Base-by-base conservation (phyloP, 208 protist genomes). In the Acanthamoeba sp. region DNA sequence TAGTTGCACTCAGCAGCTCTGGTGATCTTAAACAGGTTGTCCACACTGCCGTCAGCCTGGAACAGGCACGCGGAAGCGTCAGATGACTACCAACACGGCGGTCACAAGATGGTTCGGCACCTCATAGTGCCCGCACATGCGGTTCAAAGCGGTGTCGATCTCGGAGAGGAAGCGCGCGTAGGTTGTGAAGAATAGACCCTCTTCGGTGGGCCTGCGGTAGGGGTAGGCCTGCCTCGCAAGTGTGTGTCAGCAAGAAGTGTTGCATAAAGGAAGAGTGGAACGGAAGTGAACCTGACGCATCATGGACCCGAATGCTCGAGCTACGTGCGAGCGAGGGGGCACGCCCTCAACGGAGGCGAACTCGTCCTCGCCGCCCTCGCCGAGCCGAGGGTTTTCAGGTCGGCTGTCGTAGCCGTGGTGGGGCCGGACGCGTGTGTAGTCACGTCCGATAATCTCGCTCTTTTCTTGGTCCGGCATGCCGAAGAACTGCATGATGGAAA, bases 11-110 rank as follows among this genome's bases (percentile, higher is more conserved):
- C 66, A 5, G 78, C 88, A 80, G 88, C 88, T 16, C 36, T 45
- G 24, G 88, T 93, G 36, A 93, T 93, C 22, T 62, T 76, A 38
- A 93, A 93, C 40, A 93, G 24, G 55, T 93, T 93, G 36, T 93
- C 88, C 59, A 93, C 66, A 36, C 88, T 93, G 10, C 88, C 88
- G 57, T 93, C 88, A 20, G 24, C 88, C 88, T 78, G 66, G 22
- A 29, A 62, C 22, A 12, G 62, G 27, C 34, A 2, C 29, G 29
- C 12, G 6, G 0, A 55, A 55, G 50, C 9, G 62, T 71, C 32
- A 34, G 32, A 71, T 7, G 32, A 18, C 3, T 10, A 0, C 55
- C 55, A 59, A 62, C 55, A 62, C 1, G 1, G 55, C 18, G 24
- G 1, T 29, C 14, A 62, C n/a, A 40, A 7, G 29, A 22, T 20